Percentiles rank a stretch among this genome's conserved stretches.
These are phyloP conservation scores for Asclepias syriaca DNA, from an alignment of 257 asterid species.

Conservation along the genomic window DNA sequence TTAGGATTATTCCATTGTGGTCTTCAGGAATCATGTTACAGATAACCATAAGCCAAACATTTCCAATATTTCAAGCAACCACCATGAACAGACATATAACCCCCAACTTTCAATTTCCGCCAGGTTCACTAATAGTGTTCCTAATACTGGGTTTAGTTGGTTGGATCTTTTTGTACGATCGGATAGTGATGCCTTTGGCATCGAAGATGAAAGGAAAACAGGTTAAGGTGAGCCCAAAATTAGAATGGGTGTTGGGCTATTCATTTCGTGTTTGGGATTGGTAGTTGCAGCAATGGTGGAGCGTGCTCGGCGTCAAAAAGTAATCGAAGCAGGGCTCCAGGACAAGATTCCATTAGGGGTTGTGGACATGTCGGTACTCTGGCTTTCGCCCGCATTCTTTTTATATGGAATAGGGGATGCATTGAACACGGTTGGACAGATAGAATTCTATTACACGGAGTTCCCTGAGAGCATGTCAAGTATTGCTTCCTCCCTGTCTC, in stretches of 20 bases:
- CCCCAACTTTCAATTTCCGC: slow-evolving; percentile 45
- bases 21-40: slow-evolving; percentile 58
- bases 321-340: slow-evolving; percentile 37
- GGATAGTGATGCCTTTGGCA: slow-evolving; percentile 45
- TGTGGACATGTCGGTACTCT: slow-evolving; percentile 54
- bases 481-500: slow-evolving; percentile 43
- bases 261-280: slow-evolving; percentile 41
- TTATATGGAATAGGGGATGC: slow-evolving; percentile 60
- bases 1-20: slow-evolving; percentile 60
- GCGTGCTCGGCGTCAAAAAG: slow-evolving; percentile 33
- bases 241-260: slow-evolving; percentile 61
- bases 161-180: slow-evolving; percentile 57
- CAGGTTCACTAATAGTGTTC: slow-evolving; percentile 53
- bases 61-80: slow-evolving; percentile 50
- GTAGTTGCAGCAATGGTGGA: slow-evolving; percentile 45
- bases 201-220: slow-evolving; percentile 40
- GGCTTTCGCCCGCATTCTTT: slow-evolving; percentile 54
- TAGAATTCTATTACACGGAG: slow-evolving; percentile 55
- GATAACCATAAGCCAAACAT: slow-evolving; percentile 47
- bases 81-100: slow-evolving; percentile 54
- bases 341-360: slow-evolving; percentile 28
- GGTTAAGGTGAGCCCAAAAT: slow-evolving; percentile 33
- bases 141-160: slow-evolving; percentile 30
- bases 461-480: slow-evolving; percentile 64
- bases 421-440: slow-evolving; percentile 50